These are phyloP conservation scores for Pseudogymnoascus sp. DNA, from an alignment of 2,329 filamentous ascomycete genomes.

Conservation along the genomic window DNA sequence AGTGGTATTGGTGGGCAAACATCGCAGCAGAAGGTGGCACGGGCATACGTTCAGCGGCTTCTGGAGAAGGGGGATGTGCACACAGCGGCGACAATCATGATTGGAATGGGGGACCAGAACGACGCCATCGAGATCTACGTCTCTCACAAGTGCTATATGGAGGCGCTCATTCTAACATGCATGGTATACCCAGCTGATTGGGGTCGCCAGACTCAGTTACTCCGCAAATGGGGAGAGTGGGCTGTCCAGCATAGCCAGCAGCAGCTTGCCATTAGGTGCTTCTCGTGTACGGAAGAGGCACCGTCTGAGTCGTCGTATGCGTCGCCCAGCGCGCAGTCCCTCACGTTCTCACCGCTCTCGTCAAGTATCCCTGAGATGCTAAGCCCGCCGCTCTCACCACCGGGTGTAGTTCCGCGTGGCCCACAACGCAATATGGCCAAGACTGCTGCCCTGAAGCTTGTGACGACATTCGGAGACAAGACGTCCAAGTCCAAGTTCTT, in stretches of 20 bases:
- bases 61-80: constrained; percentile 87
- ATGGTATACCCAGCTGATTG: constrained; percentile 77
- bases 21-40: constrained; percentile 82
- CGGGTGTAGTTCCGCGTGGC: constrained; percentile 48
- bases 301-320: constrained; percentile 73
- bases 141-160: constrained; percentile 84
- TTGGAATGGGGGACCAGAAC: constrained; percentile 84
- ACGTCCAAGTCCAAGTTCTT: constrained; percentile 57
- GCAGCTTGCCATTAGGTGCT: constrained; percentile 84
- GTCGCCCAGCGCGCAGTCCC: constrained; percentile 67
- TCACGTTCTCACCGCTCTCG: constrained; percentile 47
- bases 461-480: constrained; percentile 73
- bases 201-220: constrained; percentile 79
- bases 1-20: constrained; percentile 73
- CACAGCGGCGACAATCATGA: constrained; percentile 82
- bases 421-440: constrained; percentile 59
- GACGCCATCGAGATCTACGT: constrained; percentile 96
- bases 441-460: constrained; percentile 77
- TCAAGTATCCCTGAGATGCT: constrained; percentile 54
- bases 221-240: constrained; percentile 91
- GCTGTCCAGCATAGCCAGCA: constrained; percentile 81
- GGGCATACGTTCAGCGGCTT: constrained; percentile 82
- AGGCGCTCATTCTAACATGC: constrained; percentile 82
- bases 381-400: constrained; percentile 67
- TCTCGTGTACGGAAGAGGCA: constrained; percentile 82